Conservation (phyloP, 768 basidiomycete genomes). For the Rhodotorula babjevae region DNA sequence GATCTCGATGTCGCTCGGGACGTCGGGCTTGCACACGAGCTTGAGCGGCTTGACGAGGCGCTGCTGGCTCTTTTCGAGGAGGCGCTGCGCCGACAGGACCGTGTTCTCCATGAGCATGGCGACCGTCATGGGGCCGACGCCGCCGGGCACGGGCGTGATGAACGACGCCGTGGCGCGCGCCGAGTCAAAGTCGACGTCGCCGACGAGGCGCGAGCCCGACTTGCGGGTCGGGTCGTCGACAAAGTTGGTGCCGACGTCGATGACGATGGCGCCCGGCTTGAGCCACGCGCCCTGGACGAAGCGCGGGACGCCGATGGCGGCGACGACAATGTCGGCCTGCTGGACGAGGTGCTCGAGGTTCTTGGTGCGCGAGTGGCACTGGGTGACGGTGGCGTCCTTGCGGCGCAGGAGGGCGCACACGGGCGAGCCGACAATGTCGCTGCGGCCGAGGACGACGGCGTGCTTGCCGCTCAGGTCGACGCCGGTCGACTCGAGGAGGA, state of each 20-base stretch:
- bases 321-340: constrained; percentile 84
- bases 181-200: constrained; percentile 81
- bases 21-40: constrained; percentile 72
- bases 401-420: constrained; percentile 84
- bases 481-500: constrained; percentile 80
- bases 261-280: constrained; percentile 88
- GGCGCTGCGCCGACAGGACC: constrained; percentile 70
- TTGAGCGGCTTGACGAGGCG: constrained; percentile 68
- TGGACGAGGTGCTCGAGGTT: constrained; percentile 75
- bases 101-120: constrained; percentile 97
- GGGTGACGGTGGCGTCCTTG: constrained; percentile 91
- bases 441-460: constrained; percentile 89
- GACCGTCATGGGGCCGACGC: constrained; percentile 99
- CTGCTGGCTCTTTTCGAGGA: constrained; percentile 64
- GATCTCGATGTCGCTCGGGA: constrained; percentile 95
- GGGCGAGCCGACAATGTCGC: constrained; percentile 95
- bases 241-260: constrained; percentile 98
- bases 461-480: constrained; percentile 69
- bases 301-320: constrained; percentile 90
- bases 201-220: constrained; percentile 89
- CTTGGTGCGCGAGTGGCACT: constrained; percentile 88
- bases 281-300: constrained; percentile 90
- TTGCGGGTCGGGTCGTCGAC: constrained; percentile 87
- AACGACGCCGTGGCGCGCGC: constrained; percentile 73
- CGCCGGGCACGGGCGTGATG: constrained; percentile 97